phyloP scores from a whole-genome alignment of 805 yeast species.

The Pichia manshurica region DNA sequence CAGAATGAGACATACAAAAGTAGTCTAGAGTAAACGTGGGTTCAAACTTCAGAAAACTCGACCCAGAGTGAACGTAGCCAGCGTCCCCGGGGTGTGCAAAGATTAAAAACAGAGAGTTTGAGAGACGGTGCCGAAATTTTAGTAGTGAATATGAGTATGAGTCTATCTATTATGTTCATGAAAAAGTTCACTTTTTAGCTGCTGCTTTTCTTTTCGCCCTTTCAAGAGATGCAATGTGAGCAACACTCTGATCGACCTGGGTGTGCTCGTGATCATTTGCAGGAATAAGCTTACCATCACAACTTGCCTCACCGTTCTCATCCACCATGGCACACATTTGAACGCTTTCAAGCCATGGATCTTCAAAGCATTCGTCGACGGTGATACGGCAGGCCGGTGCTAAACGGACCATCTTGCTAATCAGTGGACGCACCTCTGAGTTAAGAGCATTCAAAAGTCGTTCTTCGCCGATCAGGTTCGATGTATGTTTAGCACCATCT shows the following conservation, averaged over 20 bases:
- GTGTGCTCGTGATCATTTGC: constrained; percentile 75
- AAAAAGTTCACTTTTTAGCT: constrained; percentile 16
- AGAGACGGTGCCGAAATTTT: no score
- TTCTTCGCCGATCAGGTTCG: constrained; percentile 64
- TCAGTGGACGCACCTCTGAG: constrained; percentile 58
- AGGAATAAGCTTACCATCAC: constrained; percentile 33
- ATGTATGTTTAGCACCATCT: constrained; percentile 42
- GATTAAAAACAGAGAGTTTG: no score
- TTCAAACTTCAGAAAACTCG: no score
- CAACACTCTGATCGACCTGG: constrained; percentile 85
- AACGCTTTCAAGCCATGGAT: constrained; percentile 59
- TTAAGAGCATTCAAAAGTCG: constrained; percentile 67
- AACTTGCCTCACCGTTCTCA: constrained; percentile 30
- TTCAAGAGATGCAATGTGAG: constrained; percentile 91
- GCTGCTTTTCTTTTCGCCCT: constrained; percentile 53
- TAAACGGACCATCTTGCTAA: constrained; percentile 71
- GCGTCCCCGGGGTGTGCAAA: no score
- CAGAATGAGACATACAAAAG: no score
- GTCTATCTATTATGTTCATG: no score
- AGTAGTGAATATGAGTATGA: no score
- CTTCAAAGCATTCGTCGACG: constrained; percentile 74
- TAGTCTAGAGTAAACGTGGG: no score
- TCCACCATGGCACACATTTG: constrained; percentile 63
- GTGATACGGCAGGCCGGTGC: constrained; percentile 82
- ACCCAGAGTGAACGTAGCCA: no score